These are phyloP conservation scores for Paragyromitra xinjiangensis DNA, from an alignment of 495 filamentous ascomycete species.

Conservation along the genomic window DNA sequence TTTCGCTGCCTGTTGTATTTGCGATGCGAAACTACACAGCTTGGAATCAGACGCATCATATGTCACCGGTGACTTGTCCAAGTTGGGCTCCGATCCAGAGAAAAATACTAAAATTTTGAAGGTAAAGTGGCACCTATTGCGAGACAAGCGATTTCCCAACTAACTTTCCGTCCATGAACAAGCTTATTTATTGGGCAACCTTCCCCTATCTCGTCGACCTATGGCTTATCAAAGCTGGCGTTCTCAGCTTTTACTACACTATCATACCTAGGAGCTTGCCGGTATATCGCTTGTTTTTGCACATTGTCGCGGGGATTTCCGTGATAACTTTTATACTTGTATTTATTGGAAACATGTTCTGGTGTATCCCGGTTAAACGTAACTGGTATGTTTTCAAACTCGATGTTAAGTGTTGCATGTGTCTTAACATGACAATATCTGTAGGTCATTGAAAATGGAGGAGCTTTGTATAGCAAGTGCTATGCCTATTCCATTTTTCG, in stretches of 20 bases:
- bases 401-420: neutral
- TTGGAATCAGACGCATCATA: slow-evolving; percentile 19
- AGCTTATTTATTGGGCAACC: slow-evolving; percentile 36
- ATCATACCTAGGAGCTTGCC: slow-evolving; percentile 21
- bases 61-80: slow-evolving; percentile 5
- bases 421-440: neutral
- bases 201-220: slow-evolving; percentile 35
- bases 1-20: slow-evolving; percentile 37
- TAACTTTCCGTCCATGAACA: slow-evolving; percentile 3
- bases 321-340: slow-evolving; percentile 34
- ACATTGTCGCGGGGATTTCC: slow-evolving; percentile 34
- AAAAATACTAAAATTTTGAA: slow-evolving; percentile 41
- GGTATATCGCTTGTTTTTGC: slow-evolving; percentile 29
- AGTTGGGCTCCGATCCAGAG: slow-evolving; percentile 23
- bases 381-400: slow-evolving; percentile 39
- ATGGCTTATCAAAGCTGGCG: slow-evolving; percentile 43
- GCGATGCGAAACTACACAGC: slow-evolving; percentile 16
- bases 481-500: slow-evolving; percentile 19
- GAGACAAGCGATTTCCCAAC: neutral
- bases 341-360: slow-evolving; percentile 34
- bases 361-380: slow-evolving; percentile 36
- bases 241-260: slow-evolving; percentile 44
- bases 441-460: slow-evolving; percentile 34
- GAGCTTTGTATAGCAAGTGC: slow-evolving; percentile 35
- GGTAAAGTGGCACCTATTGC: slow-evolving; percentile 16